Conservation (phyloP, 2,329 filamentous ascomycete genomes). For the Penicillium sp. region DNA sequence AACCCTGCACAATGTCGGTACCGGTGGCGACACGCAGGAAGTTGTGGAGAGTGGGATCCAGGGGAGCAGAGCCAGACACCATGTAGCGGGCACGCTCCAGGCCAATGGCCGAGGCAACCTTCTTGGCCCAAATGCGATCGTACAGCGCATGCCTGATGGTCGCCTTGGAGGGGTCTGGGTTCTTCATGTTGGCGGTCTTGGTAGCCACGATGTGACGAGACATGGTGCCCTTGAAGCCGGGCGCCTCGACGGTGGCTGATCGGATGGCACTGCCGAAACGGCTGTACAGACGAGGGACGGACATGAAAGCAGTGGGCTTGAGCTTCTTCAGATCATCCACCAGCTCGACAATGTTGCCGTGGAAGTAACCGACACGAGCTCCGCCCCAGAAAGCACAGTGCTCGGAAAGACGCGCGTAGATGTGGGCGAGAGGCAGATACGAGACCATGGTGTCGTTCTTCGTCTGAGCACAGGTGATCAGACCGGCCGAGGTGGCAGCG, state of each 20-base stretch:
- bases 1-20: conserved; percentile 77
- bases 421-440: conserved; percentile 90
- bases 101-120: conserved; percentile 76
- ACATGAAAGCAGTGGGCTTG: conserved; percentile 74
- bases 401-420: conserved; percentile 81
- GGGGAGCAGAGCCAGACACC: conserved; percentile 82
- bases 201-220: conserved; percentile 72
- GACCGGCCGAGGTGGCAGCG: conserved; percentile 59
- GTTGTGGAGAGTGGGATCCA: conserved; percentile 80
- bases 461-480: conserved; percentile 49
- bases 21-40: conserved; percentile 81
- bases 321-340: conserved; percentile 88
- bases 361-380: conserved; percentile 80
- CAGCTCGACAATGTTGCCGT: conserved; percentile 78
- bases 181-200: conserved; percentile 73
- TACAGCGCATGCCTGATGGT: conserved; percentile 51
- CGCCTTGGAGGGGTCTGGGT: conserved; percentile 62
- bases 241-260: conserved; percentile 67
- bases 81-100: conserved; percentile 67
- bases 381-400: conserved; percentile 67
- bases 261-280: conserved; percentile 80
- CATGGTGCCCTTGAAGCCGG: conserved; percentile 73
- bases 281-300: conserved; percentile 87
- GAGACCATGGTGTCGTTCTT: conserved; percentile 66
- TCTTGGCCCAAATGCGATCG: conserved; percentile 77